Conservation (phyloP, 2,329 filamentous ascomycete genomes). For the Botrytis porri region DNA sequence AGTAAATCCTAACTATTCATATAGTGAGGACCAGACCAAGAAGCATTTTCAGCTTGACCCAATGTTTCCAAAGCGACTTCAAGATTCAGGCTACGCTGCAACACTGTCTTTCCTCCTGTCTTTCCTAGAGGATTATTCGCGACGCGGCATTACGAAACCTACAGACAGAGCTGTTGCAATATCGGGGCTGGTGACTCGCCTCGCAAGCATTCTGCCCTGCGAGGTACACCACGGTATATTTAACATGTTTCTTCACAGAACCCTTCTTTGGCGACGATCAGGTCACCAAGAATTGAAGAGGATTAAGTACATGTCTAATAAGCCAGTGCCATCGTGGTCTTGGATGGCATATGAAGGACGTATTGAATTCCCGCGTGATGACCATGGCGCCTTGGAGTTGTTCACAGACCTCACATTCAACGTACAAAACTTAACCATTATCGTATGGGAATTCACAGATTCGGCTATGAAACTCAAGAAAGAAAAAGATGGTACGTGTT, state of each 20-base stretch:
- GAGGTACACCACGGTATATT: constrained; percentile 2
- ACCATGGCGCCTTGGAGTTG: too few relatives aligned
- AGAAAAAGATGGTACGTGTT: too few relatives aligned
- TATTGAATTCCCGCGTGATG: too few relatives aligned
- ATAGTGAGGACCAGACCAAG: too few relatives aligned
- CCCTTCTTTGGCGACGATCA: neutral
- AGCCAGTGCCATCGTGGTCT: constrained; percentile 9
- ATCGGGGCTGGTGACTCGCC: neutral
- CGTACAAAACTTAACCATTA: too few relatives aligned
- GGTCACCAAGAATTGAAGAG: neutral
- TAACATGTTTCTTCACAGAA: neutral
- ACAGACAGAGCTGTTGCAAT: constrained; percentile 10
- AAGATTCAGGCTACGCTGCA: too few relatives aligned
- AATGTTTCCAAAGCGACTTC: constrained; percentile 32
- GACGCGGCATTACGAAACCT: neutral
- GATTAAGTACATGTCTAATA: neutral
- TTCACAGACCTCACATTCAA: too few relatives aligned
- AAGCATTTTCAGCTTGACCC: too few relatives aligned
- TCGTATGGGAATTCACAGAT: too few relatives aligned
- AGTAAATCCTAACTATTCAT: neutral
- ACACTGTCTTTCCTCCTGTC: constrained; percentile 17
- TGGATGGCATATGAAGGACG: constrained; percentile 7
- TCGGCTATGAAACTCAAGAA: too few relatives aligned
- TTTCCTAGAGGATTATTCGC: constrained; percentile 26
- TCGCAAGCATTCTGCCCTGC: neutral